A percentile compares a stretch with the other conserved stretches of the same genome.
phyloP scores from a whole-genome alignment of 495 filamentous ascomycete genomes.

The Tuber calosporum region DNA sequence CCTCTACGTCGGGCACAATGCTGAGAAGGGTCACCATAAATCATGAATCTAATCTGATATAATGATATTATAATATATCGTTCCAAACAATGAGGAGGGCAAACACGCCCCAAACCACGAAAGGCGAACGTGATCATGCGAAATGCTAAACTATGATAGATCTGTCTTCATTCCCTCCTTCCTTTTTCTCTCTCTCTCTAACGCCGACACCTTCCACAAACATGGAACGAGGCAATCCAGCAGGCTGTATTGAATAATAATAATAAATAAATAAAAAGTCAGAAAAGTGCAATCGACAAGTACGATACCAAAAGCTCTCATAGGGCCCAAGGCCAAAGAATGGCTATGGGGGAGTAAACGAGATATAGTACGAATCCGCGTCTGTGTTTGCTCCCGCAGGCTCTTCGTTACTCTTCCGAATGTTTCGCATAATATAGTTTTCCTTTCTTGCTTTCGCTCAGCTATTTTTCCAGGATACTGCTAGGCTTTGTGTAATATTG shows the following conservation, averaged over 20 bases:
- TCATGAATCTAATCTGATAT: neutral
- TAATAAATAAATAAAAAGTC: too few relatives aligned
- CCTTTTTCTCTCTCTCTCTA: too few relatives aligned
- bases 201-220: neutral
- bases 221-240: neutral
- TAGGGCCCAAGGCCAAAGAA: neutral
- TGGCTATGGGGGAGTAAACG: too few relatives aligned
- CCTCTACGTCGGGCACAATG: neutral
- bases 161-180: neutral
- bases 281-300: neutral
- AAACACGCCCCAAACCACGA: neutral
- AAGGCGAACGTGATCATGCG: neutral
- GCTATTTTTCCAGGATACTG: neutral
- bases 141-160: neutral
- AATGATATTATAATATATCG: neutral
- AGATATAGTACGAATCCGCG: too few relatives aligned
- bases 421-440: too few relatives aligned
- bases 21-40: neutral
- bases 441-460: too few relatives aligned
- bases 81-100: neutral
- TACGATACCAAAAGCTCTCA: neutral
- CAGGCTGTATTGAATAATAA: neutral
- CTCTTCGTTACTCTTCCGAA: too few relatives aligned
- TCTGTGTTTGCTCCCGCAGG: too few relatives aligned
- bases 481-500: too few relatives aligned